These are phyloP conservation scores for Nepenthes alata DNA, from an alignment of 179 eudicot species.

Conservation along the genomic window DNA sequence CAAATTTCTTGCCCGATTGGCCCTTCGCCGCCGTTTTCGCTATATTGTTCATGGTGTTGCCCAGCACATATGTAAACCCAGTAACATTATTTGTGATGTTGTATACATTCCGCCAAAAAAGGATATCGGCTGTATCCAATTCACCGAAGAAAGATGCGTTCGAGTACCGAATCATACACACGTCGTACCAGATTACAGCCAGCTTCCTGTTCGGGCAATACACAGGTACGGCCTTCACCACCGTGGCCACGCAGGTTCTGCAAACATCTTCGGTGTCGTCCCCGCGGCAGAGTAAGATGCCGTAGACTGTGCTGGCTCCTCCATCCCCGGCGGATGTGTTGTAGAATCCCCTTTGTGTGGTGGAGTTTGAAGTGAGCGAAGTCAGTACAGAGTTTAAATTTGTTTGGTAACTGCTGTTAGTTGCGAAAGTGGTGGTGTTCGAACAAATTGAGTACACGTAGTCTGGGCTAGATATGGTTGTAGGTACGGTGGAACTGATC, in stretches of 20 bases:
- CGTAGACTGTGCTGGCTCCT: slow-evolving; percentile 2
- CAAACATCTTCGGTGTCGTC: slow-evolving; percentile 5
- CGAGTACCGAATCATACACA: slow-evolving; percentile 17
- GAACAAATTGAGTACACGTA: too few relatives aligned
- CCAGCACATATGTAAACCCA: neutral
- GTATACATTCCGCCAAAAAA: rapidly evolving
- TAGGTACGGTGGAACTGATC: too few relatives aligned
- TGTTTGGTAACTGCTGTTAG: too few relatives aligned
- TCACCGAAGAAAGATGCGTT: slow-evolving; percentile 4
- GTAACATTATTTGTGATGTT: neutral
- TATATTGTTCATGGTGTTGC: neutral
- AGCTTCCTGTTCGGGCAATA: neutral
- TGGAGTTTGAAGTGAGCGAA: too few relatives aligned
- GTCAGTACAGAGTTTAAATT: too few relatives aligned
- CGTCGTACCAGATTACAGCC: slow-evolving; percentile 15
- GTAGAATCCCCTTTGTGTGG: slow-evolving; percentile 4
- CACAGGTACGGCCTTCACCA: neutral
- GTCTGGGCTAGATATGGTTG: too few relatives aligned
- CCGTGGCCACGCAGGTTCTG: slow-evolving; percentile 8
- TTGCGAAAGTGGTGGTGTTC: too few relatives aligned
- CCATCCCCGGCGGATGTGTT: slow-evolving; percentile 3
- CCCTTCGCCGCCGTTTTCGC: slow-evolving; percentile 6
- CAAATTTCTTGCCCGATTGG: slow-evolving; percentile 6
- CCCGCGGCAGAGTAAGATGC: slow-evolving; percentile 23
- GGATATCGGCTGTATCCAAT: neutral